A percentile compares a stretch with the other conserved stretches of the same genome.
Conservation (phyloP, 2,329 filamentous ascomycete genomes). For the Teratosphaeria zuluensis region DNA sequence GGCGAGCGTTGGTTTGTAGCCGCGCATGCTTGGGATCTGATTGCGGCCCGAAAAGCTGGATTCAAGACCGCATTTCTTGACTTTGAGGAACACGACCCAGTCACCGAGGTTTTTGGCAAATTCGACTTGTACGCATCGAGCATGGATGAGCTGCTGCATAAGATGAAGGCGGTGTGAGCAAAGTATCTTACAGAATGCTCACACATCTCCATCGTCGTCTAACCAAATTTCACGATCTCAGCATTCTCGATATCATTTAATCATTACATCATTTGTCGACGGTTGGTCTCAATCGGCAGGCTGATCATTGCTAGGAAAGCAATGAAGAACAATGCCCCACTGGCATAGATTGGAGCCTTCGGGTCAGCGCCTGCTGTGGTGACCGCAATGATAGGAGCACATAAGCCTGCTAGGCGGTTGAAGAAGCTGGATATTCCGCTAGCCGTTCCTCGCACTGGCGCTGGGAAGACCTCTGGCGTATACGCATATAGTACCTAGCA, state of each 20-base stretch:
- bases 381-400: conserved; percentile 57
- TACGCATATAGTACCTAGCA: conserved; percentile 59
- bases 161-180: conserved; percentile 14
- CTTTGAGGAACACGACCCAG: conserved; percentile 23
- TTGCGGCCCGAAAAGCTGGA: conserved; percentile 21
- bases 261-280: conserved; percentile 31
- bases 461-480: conserved; percentile 67
- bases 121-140: conserved; percentile 21
- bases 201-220: no score
- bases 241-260: not conserved
- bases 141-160: conserved; percentile 20
- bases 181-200: not conserved
- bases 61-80: conserved; percentile 22
- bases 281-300: conserved; percentile 35
- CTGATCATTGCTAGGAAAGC: conserved; percentile 33
- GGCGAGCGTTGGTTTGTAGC: conserved; percentile 23
- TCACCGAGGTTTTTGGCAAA: conserved; percentile 20
- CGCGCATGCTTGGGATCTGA: conserved; percentile 22
- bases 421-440: conserved; percentile 63
- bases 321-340: conserved; percentile 34
- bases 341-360: conserved; percentile 34
- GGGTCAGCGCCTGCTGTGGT: conserved; percentile 30
- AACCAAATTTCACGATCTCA: no score
- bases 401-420: conserved; percentile 57
- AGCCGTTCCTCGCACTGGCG: conserved; percentile 60